Conservation (phyloP, 2,329 filamentous ascomycete genomes). For the Sphaceloma murrayae region DNA sequence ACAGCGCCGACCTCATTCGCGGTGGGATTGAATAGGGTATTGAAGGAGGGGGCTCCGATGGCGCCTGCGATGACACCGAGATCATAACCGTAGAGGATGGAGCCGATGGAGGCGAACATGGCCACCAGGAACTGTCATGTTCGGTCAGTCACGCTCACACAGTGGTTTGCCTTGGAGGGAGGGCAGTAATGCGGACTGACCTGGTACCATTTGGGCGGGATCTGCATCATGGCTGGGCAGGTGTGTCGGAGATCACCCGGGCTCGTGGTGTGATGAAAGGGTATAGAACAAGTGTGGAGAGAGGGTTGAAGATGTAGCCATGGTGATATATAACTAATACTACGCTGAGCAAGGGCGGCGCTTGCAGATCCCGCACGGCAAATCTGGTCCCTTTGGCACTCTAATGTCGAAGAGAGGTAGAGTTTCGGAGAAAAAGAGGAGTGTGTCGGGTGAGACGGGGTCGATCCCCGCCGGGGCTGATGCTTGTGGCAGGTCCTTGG, state of each 20-base stretch:
- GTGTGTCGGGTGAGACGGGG: too few relatives aligned
- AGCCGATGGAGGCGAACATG: conserved; percentile 51
- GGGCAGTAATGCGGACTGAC: too few relatives aligned
- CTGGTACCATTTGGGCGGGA: conserved; percentile 51
- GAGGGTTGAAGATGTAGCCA: conserved; percentile 2
- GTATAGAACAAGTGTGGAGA: background rate
- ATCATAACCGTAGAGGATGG: conserved; percentile 51
- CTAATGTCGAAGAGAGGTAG: background rate
- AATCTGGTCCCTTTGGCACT: background rate
- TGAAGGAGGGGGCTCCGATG: conserved; percentile 39
- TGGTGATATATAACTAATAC: conserved; percentile 8
- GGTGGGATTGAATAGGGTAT: conserved; percentile 32
- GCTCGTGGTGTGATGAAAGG: background rate
- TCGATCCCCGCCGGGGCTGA: conserved; percentile 9
- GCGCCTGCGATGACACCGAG: conserved; percentile 52
- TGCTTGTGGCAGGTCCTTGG: conserved; percentile 7
- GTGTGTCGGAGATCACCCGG: background rate
- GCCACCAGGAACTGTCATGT: conserved; percentile 44
- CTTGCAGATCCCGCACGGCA: background rate
- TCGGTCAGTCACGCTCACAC: too few relatives aligned
- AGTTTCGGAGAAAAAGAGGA: conserved; percentile 15
- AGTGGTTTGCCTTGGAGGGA: too few relatives aligned
- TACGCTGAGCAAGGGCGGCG: conserved; percentile 2
- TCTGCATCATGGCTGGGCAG: conserved; percentile 35
- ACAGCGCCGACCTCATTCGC: conserved; percentile 48